These are phyloP conservation scores for Penicillium diatomitis DNA, from an alignment of 495 filamentous ascomycete species.

Conservation along the genomic window DNA sequence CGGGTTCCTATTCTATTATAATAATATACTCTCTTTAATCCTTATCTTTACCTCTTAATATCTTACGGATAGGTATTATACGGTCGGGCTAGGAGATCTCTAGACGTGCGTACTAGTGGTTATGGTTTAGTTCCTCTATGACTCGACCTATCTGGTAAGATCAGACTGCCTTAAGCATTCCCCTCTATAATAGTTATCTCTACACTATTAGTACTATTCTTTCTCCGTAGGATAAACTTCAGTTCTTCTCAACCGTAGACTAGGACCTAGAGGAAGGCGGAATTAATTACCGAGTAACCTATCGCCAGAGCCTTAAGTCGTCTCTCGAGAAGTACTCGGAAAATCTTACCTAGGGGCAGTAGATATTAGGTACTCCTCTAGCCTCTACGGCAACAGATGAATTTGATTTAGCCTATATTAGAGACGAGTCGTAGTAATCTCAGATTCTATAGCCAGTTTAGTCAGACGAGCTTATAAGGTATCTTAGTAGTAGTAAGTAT, in stretches of 20 bases:
- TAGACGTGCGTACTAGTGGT: too few species aligned
- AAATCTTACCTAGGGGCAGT: background rate
- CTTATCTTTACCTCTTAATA: too few species aligned
- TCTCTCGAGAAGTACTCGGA: background rate
- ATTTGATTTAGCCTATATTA: background rate
- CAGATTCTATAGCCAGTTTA: background rate
- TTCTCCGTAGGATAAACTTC: slow-evolving; percentile 10
- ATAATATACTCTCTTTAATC: too few species aligned
- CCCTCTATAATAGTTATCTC: slow-evolving; percentile 6
- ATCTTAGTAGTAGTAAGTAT: slow-evolving; percentile 6
- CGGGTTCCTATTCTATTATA: too few species aligned
- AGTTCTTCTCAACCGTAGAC: slow-evolving; percentile 14
- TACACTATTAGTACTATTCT: slow-evolving; percentile 18
- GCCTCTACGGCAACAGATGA: background rate
- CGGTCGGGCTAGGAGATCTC: too few species aligned
- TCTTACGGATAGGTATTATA: too few species aligned
- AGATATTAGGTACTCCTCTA: background rate
- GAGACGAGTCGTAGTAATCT: background rate
- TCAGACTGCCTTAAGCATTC: too few species aligned
- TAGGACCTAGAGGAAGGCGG: slow-evolving; percentile 2
- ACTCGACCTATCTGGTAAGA: too few species aligned
- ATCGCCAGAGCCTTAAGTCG: slow-evolving; percentile 1
- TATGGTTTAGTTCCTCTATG: too few species aligned
- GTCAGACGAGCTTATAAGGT: slow-evolving; percentile 3
- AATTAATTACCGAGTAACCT: background rate